Evolutionary conservation across 179 eudicot genomes (phyloP).

Genomic region (Heliamphora pulchella): DNA sequence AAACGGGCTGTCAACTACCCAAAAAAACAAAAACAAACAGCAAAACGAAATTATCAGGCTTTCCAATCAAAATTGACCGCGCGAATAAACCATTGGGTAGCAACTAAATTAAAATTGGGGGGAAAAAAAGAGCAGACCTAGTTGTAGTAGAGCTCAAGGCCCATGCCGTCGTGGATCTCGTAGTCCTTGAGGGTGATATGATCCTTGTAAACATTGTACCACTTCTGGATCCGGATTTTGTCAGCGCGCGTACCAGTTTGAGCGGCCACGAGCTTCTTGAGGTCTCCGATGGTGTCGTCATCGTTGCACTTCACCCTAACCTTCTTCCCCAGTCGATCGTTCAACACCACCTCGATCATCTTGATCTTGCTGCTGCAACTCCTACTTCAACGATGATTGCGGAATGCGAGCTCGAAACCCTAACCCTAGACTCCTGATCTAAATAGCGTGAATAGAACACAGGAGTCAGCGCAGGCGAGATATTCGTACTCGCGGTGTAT

Average conservation of each 20-base stretch:
- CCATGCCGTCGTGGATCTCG: constrained; percentile 97
- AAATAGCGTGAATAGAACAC: neutral
- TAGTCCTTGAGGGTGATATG: constrained; percentile 85
- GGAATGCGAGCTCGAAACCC: neutral
- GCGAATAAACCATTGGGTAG: no score
- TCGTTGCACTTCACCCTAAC: constrained; percentile 93
- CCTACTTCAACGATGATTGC: neutral
- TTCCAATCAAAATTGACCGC: no score
- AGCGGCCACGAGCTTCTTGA: constrained; percentile 92
- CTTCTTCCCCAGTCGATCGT: constrained; percentile 92
- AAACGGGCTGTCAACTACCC: no score
- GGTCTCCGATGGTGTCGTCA: constrained; percentile 90
- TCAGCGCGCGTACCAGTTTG: constrained; percentile 88
- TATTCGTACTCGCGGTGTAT: no score
- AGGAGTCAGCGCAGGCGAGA: no score
- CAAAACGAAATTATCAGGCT: no score
- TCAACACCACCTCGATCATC: constrained; percentile 95
- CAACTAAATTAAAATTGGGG: no score
- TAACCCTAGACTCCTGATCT: neutral
- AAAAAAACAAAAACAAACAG: no score
- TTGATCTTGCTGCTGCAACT: constrained; percentile 12
- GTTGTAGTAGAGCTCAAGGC: constrained; percentile 91
- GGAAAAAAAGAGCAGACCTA: no score
- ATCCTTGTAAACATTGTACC: constrained; percentile 90
- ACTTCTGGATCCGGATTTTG: constrained; percentile 88